These are phyloP conservation scores for Gentiana dahurica DNA, from an alignment of 257 asterid genomes.

Conservation along the genomic window DNA sequence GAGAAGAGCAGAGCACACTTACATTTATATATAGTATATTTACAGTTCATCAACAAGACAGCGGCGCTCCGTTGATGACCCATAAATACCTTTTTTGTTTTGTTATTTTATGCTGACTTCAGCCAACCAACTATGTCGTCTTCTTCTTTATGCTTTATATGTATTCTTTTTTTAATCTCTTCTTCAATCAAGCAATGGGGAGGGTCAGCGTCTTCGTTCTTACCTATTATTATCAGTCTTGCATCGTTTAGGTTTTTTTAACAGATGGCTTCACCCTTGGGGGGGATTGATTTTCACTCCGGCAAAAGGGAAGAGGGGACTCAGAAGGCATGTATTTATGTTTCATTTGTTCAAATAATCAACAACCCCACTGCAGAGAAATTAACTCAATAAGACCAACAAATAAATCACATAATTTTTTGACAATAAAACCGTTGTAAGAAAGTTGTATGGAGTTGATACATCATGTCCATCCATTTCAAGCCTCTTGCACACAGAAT, in stretches of 20 bases:
- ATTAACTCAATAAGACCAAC: constrained; percentile 10
- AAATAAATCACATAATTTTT: too few relatives aligned
- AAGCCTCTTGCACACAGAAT: too few relatives aligned
- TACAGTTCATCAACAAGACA: constrained; percentile 40
- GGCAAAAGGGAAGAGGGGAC: constrained; percentile 7
- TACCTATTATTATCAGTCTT: constrained; percentile 13
- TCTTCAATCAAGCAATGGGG: constrained; percentile 20
- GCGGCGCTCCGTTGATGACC: constrained; percentile 29
- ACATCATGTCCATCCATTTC: too few relatives aligned
- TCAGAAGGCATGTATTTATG: too few relatives aligned
- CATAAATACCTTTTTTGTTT: constrained; percentile 15
- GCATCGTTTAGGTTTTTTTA: too few relatives aligned
- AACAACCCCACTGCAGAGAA: constrained; percentile 22
- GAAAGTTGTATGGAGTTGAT: too few relatives aligned
- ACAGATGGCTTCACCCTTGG: not conserved
- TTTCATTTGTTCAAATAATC: constrained; percentile 11
- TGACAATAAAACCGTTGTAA: too few relatives aligned
- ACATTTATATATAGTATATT: constrained; percentile 57
- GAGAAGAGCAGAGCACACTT: constrained; percentile 41
- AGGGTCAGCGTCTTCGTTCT: constrained; percentile 31
- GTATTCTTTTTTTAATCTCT: constrained; percentile 23
- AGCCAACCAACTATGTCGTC: constrained; percentile 14
- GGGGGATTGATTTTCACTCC: constrained; percentile 27
- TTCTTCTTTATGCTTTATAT: constrained; percentile 25
- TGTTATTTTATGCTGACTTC: constrained; percentile 19